Percentiles rank a stretch among this genome's conserved stretches.
Evolutionary conservation across 1,284 basidiomycete species (phyloP).

Genomic region (Ustilago hordei): DNA sequence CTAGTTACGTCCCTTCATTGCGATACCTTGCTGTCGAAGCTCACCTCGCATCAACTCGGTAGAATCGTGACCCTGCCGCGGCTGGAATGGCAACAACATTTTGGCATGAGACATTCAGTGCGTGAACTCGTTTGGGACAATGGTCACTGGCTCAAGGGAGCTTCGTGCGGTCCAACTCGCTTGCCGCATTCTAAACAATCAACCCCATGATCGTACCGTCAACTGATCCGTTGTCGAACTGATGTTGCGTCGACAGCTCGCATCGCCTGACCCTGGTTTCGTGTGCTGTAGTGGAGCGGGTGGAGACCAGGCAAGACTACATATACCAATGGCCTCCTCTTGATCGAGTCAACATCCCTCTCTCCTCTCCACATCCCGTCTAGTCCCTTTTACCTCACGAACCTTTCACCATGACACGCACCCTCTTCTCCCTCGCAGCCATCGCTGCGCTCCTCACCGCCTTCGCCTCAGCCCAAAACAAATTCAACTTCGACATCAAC

Average conservation of each 20-base stretch:
- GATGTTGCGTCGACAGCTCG: background rate
- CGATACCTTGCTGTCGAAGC: constrained; percentile 7
- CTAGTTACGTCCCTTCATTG: constrained; percentile 20
- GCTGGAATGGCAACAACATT: constrained; percentile 3
- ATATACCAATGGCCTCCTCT: background rate
- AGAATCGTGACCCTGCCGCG: background rate
- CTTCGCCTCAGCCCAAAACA: constrained; percentile 27
- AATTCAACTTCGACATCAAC: constrained; percentile 54
- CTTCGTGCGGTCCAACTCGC: background rate
- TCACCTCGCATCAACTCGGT: background rate
- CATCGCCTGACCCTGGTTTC: background rate
- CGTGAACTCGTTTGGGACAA: background rate
- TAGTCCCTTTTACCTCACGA: background rate
- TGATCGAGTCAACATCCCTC: background rate
- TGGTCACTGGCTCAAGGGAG: background rate
- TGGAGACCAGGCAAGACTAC: background rate
- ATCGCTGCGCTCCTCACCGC: constrained; percentile 9
- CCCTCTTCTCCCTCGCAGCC: constrained; percentile 20
- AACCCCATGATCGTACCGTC: background rate
- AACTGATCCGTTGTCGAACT: background rate
- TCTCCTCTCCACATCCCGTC: background rate
- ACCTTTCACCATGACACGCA: constrained; percentile 18
- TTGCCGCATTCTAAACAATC: background rate
- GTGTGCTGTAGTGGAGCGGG: background rate
- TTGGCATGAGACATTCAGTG: background rate